Evolutionary conservation across 2,329 filamentous ascomycete genomes (phyloP), one percentile per base, ranked within the genome.

Genomic region (Monosporascus sp.): DNA sequence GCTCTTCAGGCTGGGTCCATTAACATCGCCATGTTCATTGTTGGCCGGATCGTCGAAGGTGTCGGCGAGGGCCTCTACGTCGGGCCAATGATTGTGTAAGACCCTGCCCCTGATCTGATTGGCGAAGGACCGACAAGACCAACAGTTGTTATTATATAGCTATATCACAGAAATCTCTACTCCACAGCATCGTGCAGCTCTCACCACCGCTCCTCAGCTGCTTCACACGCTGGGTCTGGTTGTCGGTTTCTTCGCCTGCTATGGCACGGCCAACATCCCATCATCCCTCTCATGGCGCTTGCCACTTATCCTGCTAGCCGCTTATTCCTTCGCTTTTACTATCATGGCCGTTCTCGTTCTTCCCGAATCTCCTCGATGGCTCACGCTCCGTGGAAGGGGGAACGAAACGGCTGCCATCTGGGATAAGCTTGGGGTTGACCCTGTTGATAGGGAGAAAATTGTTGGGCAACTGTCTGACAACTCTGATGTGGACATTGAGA

Each of bases 121-220:
- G 16, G 7, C 14, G 9, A 37, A 35, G 22, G 22, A 24, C 22
- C 22, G 22, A 48, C 5, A 48, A 17, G 45, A 7, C 8, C 8
- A 35, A 17, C 27, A 20, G 17, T 11, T 50, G 37, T 37, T 17
- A 26, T 14, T 5, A 26, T 53, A 26, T 24, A 37, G 48, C 2
- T 55, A 58, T 35, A 53, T 58, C 17, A 54, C 51, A 49, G 53
- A 58, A 41, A 53, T 58, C 40, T 47, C 56, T 11, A 49, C 56
- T 1, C 43, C 53, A 3, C 41, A 47, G 5, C 22, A 47, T 16
- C 51, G 56, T 9, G 56, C 50, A 2, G 40, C 53, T 11, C 43
- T 58, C 38, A 52, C 54, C 16, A 47, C 56, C 6, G 49, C 27
- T 3, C 51, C 53, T 2, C 56, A 58, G 49, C 49, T 54, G 1